Conservation (phyloP, 176 grass and related monocot species). For the Oryza glumipatula region DNA sequence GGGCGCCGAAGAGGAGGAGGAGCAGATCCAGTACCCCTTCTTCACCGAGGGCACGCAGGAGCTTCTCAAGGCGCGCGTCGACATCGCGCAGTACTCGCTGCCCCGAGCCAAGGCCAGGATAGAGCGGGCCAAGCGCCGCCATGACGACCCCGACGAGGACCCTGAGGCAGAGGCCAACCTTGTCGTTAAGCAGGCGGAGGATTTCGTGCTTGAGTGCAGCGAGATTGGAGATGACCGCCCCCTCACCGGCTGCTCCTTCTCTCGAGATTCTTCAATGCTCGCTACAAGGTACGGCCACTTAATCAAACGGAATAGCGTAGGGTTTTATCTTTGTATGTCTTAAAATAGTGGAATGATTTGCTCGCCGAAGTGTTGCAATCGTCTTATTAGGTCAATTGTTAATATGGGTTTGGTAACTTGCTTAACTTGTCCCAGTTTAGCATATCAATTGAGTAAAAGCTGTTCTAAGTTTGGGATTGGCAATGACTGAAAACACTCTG, state of each 20-base stretch:
- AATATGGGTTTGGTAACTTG: neutral
- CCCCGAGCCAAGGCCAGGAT: slow-evolving; percentile 66
- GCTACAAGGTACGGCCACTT: slow-evolving; percentile 69
- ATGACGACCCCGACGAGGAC: slow-evolving; percentile 84
- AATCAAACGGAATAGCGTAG: neutral
- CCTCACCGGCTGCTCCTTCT: slow-evolving; percentile 89
- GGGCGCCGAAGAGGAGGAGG: slow-evolving; percentile 41
- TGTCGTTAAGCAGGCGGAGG: slow-evolving; percentile 65
- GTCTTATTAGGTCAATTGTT: neutral
- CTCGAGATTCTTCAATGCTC: slow-evolving; percentile 63
- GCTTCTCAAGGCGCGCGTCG: slow-evolving; percentile 60
- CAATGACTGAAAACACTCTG: slow-evolving; percentile 20
- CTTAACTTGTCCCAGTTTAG: neutral
- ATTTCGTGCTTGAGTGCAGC: slow-evolving; percentile 82
- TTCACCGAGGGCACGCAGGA: slow-evolving; percentile 85
- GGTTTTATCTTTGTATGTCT: neutral
- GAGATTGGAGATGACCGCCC: slow-evolving; percentile 93
- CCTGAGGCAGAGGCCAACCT: slow-evolving; percentile 72
- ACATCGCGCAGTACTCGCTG: slow-evolving; percentile 72
- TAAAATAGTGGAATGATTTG: neutral
- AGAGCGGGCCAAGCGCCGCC: slow-evolving; percentile 72
- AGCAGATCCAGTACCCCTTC: slow-evolving; percentile 82
- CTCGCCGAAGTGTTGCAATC: neutral
- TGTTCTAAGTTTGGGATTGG: neutral
- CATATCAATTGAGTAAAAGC: neutral